Conservation (phyloP, 2,329 filamentous ascomycete genomes). For the Botryosphaeria dothidea region DNA sequence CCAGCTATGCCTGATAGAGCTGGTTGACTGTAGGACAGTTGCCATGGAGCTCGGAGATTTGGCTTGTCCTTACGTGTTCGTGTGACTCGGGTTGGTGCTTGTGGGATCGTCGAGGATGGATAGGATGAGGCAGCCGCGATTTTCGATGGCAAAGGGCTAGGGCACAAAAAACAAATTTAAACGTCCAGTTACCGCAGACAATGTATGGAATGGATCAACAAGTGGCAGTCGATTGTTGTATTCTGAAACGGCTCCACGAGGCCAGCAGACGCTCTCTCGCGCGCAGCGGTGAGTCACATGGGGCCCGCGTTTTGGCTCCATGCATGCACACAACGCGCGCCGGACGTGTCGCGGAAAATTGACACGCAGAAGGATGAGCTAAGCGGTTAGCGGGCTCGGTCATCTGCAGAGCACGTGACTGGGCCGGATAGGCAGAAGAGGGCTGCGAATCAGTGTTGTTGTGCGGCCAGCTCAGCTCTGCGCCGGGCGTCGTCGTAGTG, state of each 20-base stretch:
- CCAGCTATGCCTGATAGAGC: not conserved
- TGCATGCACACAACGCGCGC: not conserved
- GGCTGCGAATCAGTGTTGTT: not conserved
- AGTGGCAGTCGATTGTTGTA: not conserved
- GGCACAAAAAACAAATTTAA: not conserved
- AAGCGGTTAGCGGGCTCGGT: not conserved
- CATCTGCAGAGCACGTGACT: not conserved
- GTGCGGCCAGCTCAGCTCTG: not conserved
- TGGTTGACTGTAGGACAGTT: not conserved
- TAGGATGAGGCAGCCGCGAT: not conserved
- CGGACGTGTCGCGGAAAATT: not conserved
- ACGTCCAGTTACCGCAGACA: not conserved
- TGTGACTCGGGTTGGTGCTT: not conserved
- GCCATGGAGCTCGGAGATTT: not conserved
- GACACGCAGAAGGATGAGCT: not conserved
- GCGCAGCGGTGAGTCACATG: constrained; percentile 1
- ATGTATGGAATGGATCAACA: not conserved
- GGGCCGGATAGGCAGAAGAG: not conserved
- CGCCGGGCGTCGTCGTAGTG: not conserved
- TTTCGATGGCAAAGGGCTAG: not conserved
- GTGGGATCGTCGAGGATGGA: not conserved
- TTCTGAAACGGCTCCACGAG: constrained; percentile 2
- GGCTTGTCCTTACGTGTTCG: not conserved
- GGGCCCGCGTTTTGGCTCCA: not conserved
- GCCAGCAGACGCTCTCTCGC: not conserved